Percentiles rank a stretch among this genome's conserved stretches.
Conservation (phyloP, 2,329 filamentous ascomycete species). For the Colletotrichum lini region DNA sequence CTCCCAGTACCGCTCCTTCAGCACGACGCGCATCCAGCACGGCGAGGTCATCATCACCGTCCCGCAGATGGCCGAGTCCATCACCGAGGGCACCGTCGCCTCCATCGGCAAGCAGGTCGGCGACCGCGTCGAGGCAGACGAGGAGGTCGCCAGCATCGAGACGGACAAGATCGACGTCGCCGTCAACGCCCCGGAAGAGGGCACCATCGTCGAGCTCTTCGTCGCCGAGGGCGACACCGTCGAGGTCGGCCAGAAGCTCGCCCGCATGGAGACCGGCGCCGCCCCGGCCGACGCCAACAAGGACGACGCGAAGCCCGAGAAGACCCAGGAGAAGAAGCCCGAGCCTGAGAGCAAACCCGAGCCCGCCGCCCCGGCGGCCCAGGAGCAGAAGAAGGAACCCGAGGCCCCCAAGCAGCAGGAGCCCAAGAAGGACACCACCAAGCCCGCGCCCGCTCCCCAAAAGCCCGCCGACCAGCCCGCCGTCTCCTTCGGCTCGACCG, state of each 20-base stretch:
- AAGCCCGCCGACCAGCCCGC: constrained; percentile 21
- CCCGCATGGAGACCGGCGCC: constrained; percentile 48
- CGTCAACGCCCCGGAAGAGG: constrained; percentile 48
- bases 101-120: constrained; percentile 49
- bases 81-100: constrained; percentile 50
- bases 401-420: constrained; percentile 38
- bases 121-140: constrained; percentile 50
- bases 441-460: constrained; percentile 18
- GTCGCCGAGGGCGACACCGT: constrained; percentile 51
- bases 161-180: constrained; percentile 53
- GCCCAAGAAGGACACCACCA: constrained; percentile 21
- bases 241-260: constrained; percentile 51
- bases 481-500: constrained; percentile 25
- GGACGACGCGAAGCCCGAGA: constrained; percentile 44
- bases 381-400: constrained; percentile 38
- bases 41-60: constrained; percentile 46
- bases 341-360: constrained; percentile 6
- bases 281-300: constrained; percentile 29
- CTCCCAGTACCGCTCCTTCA: constrained; percentile 39
- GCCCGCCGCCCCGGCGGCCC: constrained; percentile 21
- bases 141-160: constrained; percentile 52
- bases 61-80: constrained; percentile 52
- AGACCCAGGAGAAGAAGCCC: constrained; percentile 25
- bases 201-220: constrained; percentile 49
- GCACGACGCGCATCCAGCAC: constrained; percentile 38